Evolutionary conservation across 225 moss, liverwort and hornwort species (phyloP).

Genomic region (Physcomitrellopsis africana): DNA sequence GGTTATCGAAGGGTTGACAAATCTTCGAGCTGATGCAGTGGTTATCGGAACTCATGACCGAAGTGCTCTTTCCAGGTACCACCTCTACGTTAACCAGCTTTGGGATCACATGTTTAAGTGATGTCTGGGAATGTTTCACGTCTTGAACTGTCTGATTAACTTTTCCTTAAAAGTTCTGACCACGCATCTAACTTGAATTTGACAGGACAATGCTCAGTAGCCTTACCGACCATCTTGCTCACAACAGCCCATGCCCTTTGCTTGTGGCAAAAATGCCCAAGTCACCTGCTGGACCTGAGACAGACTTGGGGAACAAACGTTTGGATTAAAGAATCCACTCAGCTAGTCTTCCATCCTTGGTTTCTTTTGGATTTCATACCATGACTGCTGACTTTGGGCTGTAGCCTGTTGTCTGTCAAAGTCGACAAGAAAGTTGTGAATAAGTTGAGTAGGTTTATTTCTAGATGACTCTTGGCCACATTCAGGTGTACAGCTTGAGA

Average conservation of each 20-base stretch:
- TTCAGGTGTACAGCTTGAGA: neutral
- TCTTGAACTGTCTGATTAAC: neutral
- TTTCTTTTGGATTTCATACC: neutral
- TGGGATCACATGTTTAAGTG: neutral
- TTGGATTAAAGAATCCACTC: constrained; percentile 12
- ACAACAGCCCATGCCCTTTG: constrained; percentile 92
- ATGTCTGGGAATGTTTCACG: neutral
- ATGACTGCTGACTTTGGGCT: neutral
- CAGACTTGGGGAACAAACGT: constrained; percentile 38
- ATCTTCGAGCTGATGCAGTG: constrained; percentile 85
- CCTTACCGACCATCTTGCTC: constrained; percentile 79
- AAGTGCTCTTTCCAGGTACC: constrained; percentile 72
- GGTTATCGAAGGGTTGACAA: constrained; percentile 78
- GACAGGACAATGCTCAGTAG: constrained; percentile 90
- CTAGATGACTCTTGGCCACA: neutral
- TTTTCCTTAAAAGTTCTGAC: neutral
- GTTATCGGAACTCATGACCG: constrained; percentile 89
- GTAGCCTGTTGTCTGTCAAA: neutral
- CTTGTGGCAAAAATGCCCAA: constrained; percentile 77
- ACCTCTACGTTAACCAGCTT: neutral
- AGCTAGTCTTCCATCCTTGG: neutral
- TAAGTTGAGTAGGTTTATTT: constrained; percentile 25
- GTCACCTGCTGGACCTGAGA: constrained; percentile 1
- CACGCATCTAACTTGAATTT: neutral
- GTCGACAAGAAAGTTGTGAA: constrained; percentile 30